Base-by-base conservation (phyloP, 305 asterid species). In the Ilex paraguariensis region DNA sequence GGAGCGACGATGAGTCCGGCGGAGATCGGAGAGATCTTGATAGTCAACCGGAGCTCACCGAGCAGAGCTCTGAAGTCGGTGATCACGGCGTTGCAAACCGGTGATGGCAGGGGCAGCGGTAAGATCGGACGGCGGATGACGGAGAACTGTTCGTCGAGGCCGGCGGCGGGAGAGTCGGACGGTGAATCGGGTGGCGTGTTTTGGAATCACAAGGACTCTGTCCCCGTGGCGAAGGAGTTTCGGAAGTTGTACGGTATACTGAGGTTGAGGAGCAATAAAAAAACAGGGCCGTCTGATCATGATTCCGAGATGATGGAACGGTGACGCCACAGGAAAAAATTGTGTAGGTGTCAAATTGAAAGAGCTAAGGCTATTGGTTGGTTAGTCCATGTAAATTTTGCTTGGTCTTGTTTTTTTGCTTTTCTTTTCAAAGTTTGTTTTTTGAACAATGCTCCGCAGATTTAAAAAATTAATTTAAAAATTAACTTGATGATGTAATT, bases 21-120 rank as follows among this genome's bases (percentile, higher is more conserved):
- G 12, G 87, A 82, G 73, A 80, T 82, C 66, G 83, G 96, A 8
- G 96, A 88, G 65, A 61, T 88, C 76, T 86, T 86, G 96, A 45
- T 88, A 11, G 86, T 75, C 60, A 79, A 88, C 55, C 75, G 87
- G 65, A 79, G 81, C 63, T 87, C 91, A 28, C 95, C 87, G 0
- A 83, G 90, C 78, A 82, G 88, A 1, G 96, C 96, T 15, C 65
- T 85, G 76, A 85, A 83, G 51, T 78, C 96, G 11, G 87, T 88
- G 45, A 85, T 88, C 62, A 74, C 85, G 44, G 90, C 90, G 13
- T 62, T 85, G 44, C 87, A 72, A 17, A 70, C 84, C n/a, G 82
- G 65, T 72, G 31, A 56, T 28, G 53, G 21, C 1, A 63, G 49
- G 1, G 63, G 67, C 10, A 68, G 52, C 36, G 44, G 10, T n/a